Evolutionary conservation across 2,329 filamentous ascomycete genomes (phyloP).

Genomic region (Stromatinia cepivora): DNA sequence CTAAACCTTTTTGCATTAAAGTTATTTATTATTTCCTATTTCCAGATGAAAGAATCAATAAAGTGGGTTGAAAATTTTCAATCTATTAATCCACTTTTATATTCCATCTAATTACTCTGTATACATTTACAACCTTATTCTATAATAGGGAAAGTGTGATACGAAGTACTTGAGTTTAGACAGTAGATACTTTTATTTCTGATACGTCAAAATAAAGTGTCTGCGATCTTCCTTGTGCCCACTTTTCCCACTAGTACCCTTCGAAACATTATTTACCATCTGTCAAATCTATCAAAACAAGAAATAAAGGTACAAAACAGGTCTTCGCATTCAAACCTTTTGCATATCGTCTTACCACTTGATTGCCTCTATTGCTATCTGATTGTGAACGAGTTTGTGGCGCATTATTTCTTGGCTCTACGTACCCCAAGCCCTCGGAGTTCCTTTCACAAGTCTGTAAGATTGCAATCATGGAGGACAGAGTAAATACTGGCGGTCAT

Average conservation of each 20-base stretch:
- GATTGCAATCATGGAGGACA: constrained; percentile 4
- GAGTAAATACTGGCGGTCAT: neutral
- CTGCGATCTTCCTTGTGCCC: neutral
- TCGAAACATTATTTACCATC: neutral
- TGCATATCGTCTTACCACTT: neutral
- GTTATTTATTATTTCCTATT: no score
- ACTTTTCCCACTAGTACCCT: neutral
- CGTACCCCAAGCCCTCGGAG: neutral
- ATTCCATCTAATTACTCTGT: no score
- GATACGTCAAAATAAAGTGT: constrained; percentile 9
- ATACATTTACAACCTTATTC: no score
- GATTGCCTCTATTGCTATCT: neutral
- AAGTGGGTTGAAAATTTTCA: no score
- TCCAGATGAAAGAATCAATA: no score
- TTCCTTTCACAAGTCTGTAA: constrained; percentile 1
- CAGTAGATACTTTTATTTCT: neutral
- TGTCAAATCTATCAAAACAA: neutral
- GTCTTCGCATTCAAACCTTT: neutral
- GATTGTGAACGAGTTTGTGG: constrained; percentile 7
- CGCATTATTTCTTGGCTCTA: constrained; percentile 15
- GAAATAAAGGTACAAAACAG: neutral
- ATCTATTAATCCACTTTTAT: no score
- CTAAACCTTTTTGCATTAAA: no score
- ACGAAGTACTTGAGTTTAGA: no score
- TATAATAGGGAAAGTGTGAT: no score